Evolutionary conservation across 192 early-diverging fungal species (phyloP).

Genomic region (Linnemannia schmuckeri): DNA sequence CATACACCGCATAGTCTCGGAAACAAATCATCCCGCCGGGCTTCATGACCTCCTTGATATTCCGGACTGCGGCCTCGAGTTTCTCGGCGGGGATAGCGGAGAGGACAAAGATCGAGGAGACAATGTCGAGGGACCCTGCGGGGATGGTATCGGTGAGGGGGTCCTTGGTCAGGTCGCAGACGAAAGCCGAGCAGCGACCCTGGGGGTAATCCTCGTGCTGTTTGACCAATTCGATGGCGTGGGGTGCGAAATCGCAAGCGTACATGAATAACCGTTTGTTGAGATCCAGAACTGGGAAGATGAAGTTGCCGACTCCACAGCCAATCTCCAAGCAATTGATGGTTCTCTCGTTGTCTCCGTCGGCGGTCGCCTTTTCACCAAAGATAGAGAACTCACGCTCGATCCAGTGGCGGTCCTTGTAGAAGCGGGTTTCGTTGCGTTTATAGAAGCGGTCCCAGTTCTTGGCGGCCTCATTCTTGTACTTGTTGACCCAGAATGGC

Average conservation of each 20-base stretch:
- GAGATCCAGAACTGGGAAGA: constrained; percentile 91
- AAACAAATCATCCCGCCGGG: constrained; percentile 93
- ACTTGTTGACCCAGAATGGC: constrained; percentile 85
- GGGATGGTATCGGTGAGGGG: constrained; percentile 76
- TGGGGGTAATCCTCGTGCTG: constrained; percentile 78
- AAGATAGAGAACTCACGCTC: constrained; percentile 89
- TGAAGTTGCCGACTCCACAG: constrained; percentile 97
- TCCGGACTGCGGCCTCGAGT: constrained; percentile 80
- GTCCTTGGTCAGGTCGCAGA: constrained; percentile 92
- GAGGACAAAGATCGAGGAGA: constrained; percentile 95
- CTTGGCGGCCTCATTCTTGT: constrained; percentile 80
- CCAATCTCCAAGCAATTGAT: constrained; percentile 85
- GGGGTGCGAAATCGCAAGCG: constrained; percentile 94
- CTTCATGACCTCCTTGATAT: constrained; percentile 86
- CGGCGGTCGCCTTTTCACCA: constrained; percentile 10
- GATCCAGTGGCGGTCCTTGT: constrained; percentile 98
- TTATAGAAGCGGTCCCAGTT: constrained; percentile 91
- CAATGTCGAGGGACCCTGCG: constrained; percentile 86
- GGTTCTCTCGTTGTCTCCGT: neutral
- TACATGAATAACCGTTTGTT: constrained; percentile 87
- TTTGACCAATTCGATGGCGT: constrained; percentile 94
- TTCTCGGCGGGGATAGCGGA: constrained; percentile 94
- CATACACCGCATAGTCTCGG: constrained; percentile 97
- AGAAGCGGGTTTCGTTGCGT: constrained; percentile 92
- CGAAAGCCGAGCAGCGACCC: constrained; percentile 89